These are phyloP conservation scores for Yarrowia sp. DNA, from an alignment of 805 yeast genomes.

Conservation along the genomic window DNA sequence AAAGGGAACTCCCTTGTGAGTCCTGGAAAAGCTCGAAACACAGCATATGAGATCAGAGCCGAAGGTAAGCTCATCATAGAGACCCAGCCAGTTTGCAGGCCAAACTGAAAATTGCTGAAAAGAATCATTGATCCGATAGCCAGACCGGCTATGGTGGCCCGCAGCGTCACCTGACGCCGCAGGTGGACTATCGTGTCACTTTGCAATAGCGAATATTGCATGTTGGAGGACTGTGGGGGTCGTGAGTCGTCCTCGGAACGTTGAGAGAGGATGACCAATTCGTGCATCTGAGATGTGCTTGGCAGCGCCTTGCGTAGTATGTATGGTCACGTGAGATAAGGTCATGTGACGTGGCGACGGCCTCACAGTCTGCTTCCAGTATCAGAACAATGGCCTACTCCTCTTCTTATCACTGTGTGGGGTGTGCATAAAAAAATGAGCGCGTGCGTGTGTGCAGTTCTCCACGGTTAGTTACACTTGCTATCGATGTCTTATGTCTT, in stretches of 20 bases:
- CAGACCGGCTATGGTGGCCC: slow-evolving; percentile 79
- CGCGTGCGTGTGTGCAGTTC: neutral
- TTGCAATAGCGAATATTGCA: slow-evolving; percentile 20
- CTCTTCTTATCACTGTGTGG: neutral
- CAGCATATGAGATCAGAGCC: slow-evolving; percentile 83
- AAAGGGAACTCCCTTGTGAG: slow-evolving; percentile 53
- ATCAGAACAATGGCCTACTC: no score
- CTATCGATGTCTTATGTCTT: slow-evolving; percentile 2
- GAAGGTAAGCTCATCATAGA: slow-evolving; percentile 98
- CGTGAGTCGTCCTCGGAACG: slow-evolving; percentile 10
- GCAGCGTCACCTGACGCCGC: slow-evolving; percentile 58
- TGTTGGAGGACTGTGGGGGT: neutral
- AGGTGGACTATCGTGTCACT: slow-evolving; percentile 29
- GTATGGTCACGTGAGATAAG: slow-evolving; percentile 32
- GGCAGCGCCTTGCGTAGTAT: slow-evolving; percentile 27
- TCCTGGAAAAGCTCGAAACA: slow-evolving; percentile 65
- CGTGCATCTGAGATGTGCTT: slow-evolving; percentile 29
- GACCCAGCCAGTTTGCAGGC: slow-evolving; percentile 98
- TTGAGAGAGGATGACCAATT: slow-evolving; percentile 26
- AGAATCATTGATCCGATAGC: slow-evolving; percentile 86
- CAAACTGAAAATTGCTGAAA: slow-evolving; percentile 92
- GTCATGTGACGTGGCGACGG: slow-evolving; percentile 10
- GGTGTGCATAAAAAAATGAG: slow-evolving; percentile 6
- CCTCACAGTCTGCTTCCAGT: no score
- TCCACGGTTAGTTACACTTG: neutral